Conservation (phyloP, 1,139 yeast species). For the Torulaspora pretoriensis region DNA sequence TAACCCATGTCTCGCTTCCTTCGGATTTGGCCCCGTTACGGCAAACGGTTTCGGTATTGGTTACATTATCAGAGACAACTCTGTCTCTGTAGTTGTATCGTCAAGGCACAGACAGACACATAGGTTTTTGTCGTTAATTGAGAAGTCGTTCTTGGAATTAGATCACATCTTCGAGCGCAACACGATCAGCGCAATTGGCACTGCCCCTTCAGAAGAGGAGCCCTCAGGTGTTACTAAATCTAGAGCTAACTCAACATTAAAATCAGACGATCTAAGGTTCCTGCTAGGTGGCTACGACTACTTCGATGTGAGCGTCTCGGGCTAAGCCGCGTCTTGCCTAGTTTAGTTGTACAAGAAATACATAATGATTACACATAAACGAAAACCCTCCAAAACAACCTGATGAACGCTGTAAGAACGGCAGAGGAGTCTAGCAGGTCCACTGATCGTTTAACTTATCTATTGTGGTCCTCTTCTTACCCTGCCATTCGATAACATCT, state of each 20-base stretch:
- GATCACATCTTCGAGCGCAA: conserved; percentile 28
- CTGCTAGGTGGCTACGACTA: conserved; percentile 34
- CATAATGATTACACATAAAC: not conserved
- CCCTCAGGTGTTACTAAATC: conserved; percentile 1
- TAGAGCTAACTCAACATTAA: conserved; percentile 13
- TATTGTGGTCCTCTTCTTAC: not conserved
- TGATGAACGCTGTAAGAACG: too few species aligned
- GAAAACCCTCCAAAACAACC: not conserved
- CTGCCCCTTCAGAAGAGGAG: not conserved
- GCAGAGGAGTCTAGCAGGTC: too few species aligned
- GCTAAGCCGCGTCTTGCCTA: conserved; percentile 12
- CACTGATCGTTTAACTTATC: not conserved
- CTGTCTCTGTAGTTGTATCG: conserved; percentile 79
- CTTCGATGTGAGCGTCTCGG: conserved; percentile 34
- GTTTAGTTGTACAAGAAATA: not conserved
- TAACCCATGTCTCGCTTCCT: conserved; percentile 77
- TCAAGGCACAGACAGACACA: conserved; percentile 89
- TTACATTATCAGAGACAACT: conserved; percentile 79
- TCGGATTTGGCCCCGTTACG: conserved; percentile 91
- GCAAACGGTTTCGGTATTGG: conserved; percentile 92
- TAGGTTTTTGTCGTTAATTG: conserved; percentile 52
- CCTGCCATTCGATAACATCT: not conserved
- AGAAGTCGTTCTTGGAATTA: conserved; percentile 31
- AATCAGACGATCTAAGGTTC: conserved; percentile 29
- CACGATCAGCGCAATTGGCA: conserved; percentile 2